A percentile compares a stretch with the other conserved stretches of the same genome.
phyloP scores from a whole-genome alignment of 2,329 filamentous ascomycete species.

The Emmonsiellopsis sp. region DNA sequence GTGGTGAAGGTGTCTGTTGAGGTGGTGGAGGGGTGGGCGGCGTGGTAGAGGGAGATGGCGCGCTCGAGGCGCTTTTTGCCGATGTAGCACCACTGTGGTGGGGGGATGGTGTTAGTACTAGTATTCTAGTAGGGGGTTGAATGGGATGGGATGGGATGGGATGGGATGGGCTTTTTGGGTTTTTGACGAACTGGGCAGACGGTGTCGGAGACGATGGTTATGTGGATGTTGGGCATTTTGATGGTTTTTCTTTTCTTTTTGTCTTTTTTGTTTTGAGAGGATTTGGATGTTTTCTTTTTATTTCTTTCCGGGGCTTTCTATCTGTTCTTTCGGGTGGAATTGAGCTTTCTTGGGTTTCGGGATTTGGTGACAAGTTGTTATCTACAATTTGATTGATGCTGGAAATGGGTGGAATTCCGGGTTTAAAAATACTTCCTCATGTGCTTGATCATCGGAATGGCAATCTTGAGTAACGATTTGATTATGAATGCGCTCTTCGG shows the following conservation, averaged over 20 bases:
- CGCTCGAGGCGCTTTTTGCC: constrained; percentile 66
- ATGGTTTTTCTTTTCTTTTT: background rate
- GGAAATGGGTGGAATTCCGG: too few species aligned
- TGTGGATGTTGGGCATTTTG: constrained; percentile 62
- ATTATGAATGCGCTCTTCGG: too few species aligned
- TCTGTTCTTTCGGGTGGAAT: too few species aligned
- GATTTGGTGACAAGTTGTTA: too few species aligned
- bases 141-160: background rate
- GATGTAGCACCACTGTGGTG: constrained; percentile 56
- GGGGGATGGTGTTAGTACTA: constrained; percentile 9
- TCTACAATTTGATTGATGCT: too few species aligned
- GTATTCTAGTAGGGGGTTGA: constrained; percentile 1
- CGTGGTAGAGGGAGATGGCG: constrained; percentile 59
- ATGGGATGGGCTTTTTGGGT: background rate
- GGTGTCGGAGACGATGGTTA: constrained; percentile 71
- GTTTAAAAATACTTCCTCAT: too few species aligned
- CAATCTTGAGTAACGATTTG: too few species aligned
- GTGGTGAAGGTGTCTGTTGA: constrained; percentile 59
- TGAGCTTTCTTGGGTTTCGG: too few species aligned
- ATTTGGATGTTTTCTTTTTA: background rate
- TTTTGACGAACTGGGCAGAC: constrained; percentile 52
- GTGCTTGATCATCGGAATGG: too few species aligned
- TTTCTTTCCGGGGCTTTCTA: background rate
- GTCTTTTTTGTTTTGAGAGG: background rate
- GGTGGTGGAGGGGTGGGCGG: constrained; percentile 42